Conservation (phyloP, 78 protist species). For the slime mould (Dictyostelium discoideum) region dicty_2.7 NC_007088.5:4152001-4152500, state of each 20-base stretch:
- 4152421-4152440: not conserved
- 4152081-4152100: conserved; percentile 17
- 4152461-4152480: not conserved
- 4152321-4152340: not conserved
- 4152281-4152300: not conserved
- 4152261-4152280: not conserved
- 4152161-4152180: not conserved
- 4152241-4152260: not conserved
- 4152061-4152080: not conserved
- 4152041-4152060: not conserved
- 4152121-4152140: conserved; percentile 9
- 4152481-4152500: not conserved
- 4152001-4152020: not conserved
- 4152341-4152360: not conserved
- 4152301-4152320: not conserved
- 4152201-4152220: conserved; percentile 30
- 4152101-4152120: conserved; percentile 56
- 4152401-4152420: not conserved
- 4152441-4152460: not conserved
- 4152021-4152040: not conserved
- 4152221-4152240: conserved; percentile 29
- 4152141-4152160: not conserved
- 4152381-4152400: conserved; percentile 27
- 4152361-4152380: conserved; percentile 65
- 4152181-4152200: conserved; percentile 11